Base-by-base conservation (phyloP, 371 early-diverging fungal species). In the Mortierella sp. region DNA sequence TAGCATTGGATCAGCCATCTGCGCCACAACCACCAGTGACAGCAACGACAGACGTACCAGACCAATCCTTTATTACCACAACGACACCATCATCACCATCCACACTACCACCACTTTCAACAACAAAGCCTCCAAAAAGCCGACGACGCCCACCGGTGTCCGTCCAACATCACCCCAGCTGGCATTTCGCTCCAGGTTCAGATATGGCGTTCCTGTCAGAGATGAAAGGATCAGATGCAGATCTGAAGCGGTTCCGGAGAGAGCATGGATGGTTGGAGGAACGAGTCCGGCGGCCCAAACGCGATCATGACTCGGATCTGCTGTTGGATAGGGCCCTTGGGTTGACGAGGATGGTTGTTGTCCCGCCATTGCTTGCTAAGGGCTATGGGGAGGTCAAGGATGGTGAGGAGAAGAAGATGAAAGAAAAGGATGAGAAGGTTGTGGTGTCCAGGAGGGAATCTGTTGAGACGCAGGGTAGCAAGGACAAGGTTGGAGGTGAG, bases 191-290 rank as follows among this genome's bases (percentile, higher is more conserved):
- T 7, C 77, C 78, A 24, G 87, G 87, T 1, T 72, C 82, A n/a
- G 87, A 86, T 43, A n/a, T 86, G 14, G 87, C 87, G 0, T 68
- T 86, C 8, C 70, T 86, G n/a, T 86, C 87, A 12, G 82, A 82
- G 75, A 86, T 86, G 87, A 75, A 72, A 35, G 82, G 77, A 29
- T 79, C 87, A 1, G 77, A 38, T 11, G 80, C 82, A 3, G 87
- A 86, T 55, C 60, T 86, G 74, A 72, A 65, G 11, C 79, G 87
- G 51, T 82, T 86, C 70, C 70, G 87, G 46, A 76, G 87, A 48
- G 87, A 86, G 44, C 58, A 76, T 11, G 56, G 46, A 10, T 86
- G 87, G 87, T 32, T 82, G 55, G 87, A 86, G 55, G 82, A 82
- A 54, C 79, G 87, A 18, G 75, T 76, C 1, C 54, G 75, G 7